Evolutionary conservation across 495 filamentous ascomycete genomes (phyloP).

Genomic region (Tirmania nivea): DNA sequence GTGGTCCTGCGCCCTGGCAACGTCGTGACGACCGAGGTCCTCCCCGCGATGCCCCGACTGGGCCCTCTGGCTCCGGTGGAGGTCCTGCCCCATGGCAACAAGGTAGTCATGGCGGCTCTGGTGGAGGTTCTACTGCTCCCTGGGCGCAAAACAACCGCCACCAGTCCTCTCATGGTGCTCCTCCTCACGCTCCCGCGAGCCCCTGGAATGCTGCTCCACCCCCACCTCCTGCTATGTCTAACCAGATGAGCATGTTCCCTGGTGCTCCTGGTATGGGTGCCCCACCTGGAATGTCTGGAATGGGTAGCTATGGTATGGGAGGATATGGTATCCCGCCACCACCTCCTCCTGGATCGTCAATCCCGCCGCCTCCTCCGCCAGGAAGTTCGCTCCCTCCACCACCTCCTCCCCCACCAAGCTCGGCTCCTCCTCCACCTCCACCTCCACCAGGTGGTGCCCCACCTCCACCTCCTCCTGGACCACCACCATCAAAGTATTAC

Average conservation of each 20-base stretch:
- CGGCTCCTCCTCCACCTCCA: conserved; percentile 15
- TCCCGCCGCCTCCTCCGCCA: conserved; percentile 13
- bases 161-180: neutral
- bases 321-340: conserved; percentile 12
- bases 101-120: conserved; percentile 15
- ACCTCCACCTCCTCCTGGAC: conserved; percentile 16
- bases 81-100: conserved; percentile 28
- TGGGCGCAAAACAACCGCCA: neutral
- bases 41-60: conserved; percentile 14
- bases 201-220: neutral
- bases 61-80: conserved; percentile 7
- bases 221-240: neutral
- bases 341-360: conserved; percentile 13
- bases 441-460: conserved; percentile 11
- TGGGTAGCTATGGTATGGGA: conserved; percentile 13
- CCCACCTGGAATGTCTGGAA: conserved; percentile 3
- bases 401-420: conserved; percentile 12
- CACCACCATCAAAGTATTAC: neutral
- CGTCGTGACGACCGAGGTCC: conserved; percentile 16
- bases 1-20: conserved; percentile 64
- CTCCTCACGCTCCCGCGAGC: conserved; percentile 4
- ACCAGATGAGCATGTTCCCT: neutral
- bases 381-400: conserved; percentile 7
- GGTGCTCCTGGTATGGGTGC: conserved; percentile 16
- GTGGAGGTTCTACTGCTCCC: conserved; percentile 1